These are phyloP conservation scores for Trypanosoma avium DNA, from an alignment of 208 protist genomes.

Conservation along the genomic window DNA sequence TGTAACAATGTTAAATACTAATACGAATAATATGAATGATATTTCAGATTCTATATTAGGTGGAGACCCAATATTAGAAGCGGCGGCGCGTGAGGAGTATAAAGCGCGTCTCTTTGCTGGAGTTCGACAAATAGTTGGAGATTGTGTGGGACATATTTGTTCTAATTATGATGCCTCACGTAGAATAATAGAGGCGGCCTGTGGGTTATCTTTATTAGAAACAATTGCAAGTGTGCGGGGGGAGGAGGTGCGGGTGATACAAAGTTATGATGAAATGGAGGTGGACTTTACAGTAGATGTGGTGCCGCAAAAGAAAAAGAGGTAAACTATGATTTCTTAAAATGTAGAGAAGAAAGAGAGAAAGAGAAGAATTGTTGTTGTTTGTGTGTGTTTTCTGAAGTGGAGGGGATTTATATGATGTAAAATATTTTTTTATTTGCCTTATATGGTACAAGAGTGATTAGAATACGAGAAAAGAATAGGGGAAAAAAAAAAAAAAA, in stretches of 20 bases:
- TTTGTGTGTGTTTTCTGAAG: no score
- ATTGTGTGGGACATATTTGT: slow-evolving; percentile 15
- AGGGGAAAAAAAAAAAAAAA: slow-evolving; percentile 1
- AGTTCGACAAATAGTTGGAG: slow-evolving; percentile 22
- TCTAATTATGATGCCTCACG: slow-evolving; percentile 26
- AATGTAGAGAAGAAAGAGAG: not conserved
- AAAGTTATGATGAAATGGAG: slow-evolving; percentile 45
- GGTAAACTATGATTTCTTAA: slow-evolving; percentile 1
- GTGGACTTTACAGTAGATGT: slow-evolving; percentile 57
- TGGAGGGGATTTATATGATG: no score
- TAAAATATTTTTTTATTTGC: no score
- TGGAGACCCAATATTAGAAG: not conserved
- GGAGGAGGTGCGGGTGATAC: slow-evolving; percentile 50
- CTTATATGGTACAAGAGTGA: no score
- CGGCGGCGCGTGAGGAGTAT: slow-evolving; percentile 31
- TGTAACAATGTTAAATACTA: no score
- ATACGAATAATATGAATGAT: not conserved
- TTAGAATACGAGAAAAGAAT: no score
- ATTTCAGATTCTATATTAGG: not conserved
- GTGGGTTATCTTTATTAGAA: slow-evolving; percentile 55
- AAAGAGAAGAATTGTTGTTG: not conserved
- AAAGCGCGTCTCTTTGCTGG: slow-evolving; percentile 24
- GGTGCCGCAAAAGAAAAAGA: slow-evolving; percentile 33
- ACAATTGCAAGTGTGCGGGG: slow-evolving; percentile 39
- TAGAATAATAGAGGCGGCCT: slow-evolving; percentile 46